Base-by-base conservation (phyloP, 768 basidiomycete species). In the Trametes meyenii region DNA sequence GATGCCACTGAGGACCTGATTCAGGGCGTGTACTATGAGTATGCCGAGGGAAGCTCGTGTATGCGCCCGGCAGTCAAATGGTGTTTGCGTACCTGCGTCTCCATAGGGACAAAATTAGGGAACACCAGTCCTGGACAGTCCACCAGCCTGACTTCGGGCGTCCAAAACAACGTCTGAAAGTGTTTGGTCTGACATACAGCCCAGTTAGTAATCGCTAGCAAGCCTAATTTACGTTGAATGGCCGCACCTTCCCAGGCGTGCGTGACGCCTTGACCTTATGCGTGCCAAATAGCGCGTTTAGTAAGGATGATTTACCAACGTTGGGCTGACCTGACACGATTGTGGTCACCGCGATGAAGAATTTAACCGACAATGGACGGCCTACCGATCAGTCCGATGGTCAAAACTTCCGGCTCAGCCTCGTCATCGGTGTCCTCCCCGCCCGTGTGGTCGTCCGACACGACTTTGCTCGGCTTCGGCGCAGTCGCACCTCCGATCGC, bases 81-180 rank as follows among this genome's bases (percentile, higher is more conserved):
- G 16, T n/a, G 55, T 5, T 26, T 2, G 35, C 72, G 19, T 65
- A 87, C 90, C 77, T 96, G 93, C 70, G 87, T 83, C 72, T 94
- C 92, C 85, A 93, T 86, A 10, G 87, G 90, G 6, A 89, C 83
- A 67, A 82, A 81, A 62, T 86, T 89, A 8, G 96, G 96, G 80
- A 96, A 87, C 2, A 98, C 93, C 17, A 98, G 83, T 10, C 96
- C 96, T 0, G 96, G 96, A 69, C 96, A 98, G 74, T 98, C 96
- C 39, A 94, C 93, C 11, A 98, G 82, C 46, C 94, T 89, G 62
- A 98, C 83, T 62, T 93, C 86, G 1, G 82, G 75, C 24, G 92
- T 94, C 88, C 89, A 92, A 73, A 89, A 96, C 42, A 96, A 82
- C 0, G 96, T 98, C 72, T 98, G 94, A 70, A 94, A 94, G 72